Evolutionary conservation across 495 filamentous ascomycete genomes (phyloP), one percentile per base, ranked within the genome.

Genomic region (Bombardia bombarda): DNA sequence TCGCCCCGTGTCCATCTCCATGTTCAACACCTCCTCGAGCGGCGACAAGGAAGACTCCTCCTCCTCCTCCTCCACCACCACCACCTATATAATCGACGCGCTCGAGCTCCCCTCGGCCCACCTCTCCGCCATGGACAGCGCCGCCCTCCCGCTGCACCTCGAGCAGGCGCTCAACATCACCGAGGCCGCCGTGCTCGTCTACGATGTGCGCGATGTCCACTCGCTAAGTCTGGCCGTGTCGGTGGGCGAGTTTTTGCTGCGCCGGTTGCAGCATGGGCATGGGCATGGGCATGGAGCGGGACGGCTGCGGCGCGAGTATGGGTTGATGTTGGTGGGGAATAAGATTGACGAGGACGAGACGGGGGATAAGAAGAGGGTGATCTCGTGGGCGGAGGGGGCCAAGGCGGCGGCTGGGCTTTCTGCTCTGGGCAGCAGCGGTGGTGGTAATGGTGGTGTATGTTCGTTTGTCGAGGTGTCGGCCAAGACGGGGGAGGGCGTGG

Each of bases 141-240:
- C n/a, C n/a, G n/a, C n/a, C n/a, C n/a, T n/a, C n/a, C n/a, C n/a
- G n/a, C n/a, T n/a, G n/a, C n/a, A n/a, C n/a, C 57, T 69, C 16
- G 51, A 51, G 23, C 56, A 63, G 32, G 65, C 67, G 3, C 53
- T 66, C 25, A 46, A 52, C 26, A 60, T 65, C 32, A 68, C 68
- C 26, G 66, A 69, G 39, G 64, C 61, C 13, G 66, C 60, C 3
- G 40, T 68, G 3, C 46, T 72, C 2, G 51, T 68, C 10, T 70
- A 70, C 44, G 53, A 58, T 31, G 63, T 67, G 16, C 44, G 40
- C 34, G 60, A 63, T 30, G 38, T 54, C 12, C 40, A 54, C 9
- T 66, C 66, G 1, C 61, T 69, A 24, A 21, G 24, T 3, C 39
- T 64, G 7, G 49, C 53, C 7, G 46, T 44, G 24, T 48, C 49